A percentile compares a stretch with the other conserved stretches of the same genome.
Conservation (phyloP, 257 asterid genomes). For the Solanum ossicruentum region DNA sequence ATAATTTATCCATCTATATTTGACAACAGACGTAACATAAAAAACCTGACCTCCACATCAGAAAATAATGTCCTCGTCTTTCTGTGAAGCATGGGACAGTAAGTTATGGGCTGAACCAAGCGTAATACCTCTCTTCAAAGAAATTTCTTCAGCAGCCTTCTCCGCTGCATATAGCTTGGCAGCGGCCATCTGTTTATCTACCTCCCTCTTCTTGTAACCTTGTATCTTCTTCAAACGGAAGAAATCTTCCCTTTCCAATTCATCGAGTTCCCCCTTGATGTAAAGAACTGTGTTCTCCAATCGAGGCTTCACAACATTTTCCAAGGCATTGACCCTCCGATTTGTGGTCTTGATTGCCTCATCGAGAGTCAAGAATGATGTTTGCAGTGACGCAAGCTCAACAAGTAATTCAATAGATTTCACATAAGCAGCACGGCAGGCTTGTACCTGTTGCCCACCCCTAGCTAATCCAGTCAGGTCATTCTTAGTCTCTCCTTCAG, state of each 20-base stretch:
- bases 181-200: conserved; percentile 23
- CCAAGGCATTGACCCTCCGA: conserved; percentile 44
- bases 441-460: conserved; percentile 44
- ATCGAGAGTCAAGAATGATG: conserved; percentile 41
- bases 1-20: neutral
- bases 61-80: conserved; percentile 29
- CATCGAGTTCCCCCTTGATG: conserved; percentile 41
- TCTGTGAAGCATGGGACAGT: conserved; percentile 13
- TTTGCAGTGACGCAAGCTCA: conserved; percentile 39
- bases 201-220: conserved; percentile 32
- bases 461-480: conserved; percentile 39
- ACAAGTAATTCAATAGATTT: conserved; percentile 38
- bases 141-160: conserved; percentile 15
- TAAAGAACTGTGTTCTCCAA: conserved; percentile 34
- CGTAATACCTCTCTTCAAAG: conserved; percentile 25
- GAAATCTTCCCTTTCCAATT: conserved; percentile 41
- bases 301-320: conserved; percentile 37
- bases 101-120: conserved; percentile 11
- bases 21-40: neutral
- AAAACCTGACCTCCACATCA: conserved; percentile 9
- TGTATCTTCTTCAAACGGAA: conserved; percentile 41
- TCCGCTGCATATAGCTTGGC: conserved; percentile 21
- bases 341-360: conserved; percentile 41
- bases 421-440: conserved; percentile 33
- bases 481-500: conserved; percentile 38